A percentile compares a stretch with the other conserved stretches of the same genome.
phyloP scores from a whole-genome alignment of 2,329 filamentous ascomycete species.

The Pseudogymnoascus sp. region DNA sequence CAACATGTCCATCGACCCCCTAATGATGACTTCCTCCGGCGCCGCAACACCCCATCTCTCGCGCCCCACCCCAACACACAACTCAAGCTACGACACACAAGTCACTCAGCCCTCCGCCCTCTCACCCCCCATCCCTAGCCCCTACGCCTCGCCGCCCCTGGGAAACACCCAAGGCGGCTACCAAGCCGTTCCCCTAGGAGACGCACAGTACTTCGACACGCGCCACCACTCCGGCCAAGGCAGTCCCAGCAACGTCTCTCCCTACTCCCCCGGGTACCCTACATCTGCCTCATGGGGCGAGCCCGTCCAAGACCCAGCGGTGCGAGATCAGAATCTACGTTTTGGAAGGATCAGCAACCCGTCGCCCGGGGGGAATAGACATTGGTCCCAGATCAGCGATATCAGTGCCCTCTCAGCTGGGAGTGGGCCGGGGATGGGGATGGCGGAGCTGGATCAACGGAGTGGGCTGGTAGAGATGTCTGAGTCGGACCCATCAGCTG shows the following conservation, averaged over 20 bases:
- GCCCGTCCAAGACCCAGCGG: slow-evolving; percentile 8
- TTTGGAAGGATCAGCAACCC: slow-evolving; percentile 5
- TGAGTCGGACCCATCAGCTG: background rate
- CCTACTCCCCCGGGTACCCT: background rate
- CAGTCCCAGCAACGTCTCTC: background rate
- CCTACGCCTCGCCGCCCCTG: slow-evolving; percentile 9
- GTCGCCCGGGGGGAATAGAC: background rate
- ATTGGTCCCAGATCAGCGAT: background rate
- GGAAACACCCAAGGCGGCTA: slow-evolving; percentile 17
- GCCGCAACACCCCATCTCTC: slow-evolving; percentile 14
- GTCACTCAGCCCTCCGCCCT: slow-evolving; percentile 15
- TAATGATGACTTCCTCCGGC: slow-evolving; percentile 21
- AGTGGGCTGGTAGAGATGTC: background rate
- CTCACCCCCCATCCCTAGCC: slow-evolving; percentile 16
- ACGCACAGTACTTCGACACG: slow-evolving; percentile 14
- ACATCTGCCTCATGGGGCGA: background rate
- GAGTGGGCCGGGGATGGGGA: background rate
- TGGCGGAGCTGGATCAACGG: background rate
- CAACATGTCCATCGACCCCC: slow-evolving; percentile 23
- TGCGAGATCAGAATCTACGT: slow-evolving; percentile 13
- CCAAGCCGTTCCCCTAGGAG: slow-evolving; percentile 16
- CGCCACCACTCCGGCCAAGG: slow-evolving; percentile 10
- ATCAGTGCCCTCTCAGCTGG: background rate
- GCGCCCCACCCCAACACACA: slow-evolving; percentile 12
- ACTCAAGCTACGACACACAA: slow-evolving; percentile 17